A percentile compares a stretch with the other conserved stretches of the same genome.
Evolutionary conservation across 495 filamentous ascomycete genomes (phyloP).

Genomic region (Penicillium odoratum): DNA sequence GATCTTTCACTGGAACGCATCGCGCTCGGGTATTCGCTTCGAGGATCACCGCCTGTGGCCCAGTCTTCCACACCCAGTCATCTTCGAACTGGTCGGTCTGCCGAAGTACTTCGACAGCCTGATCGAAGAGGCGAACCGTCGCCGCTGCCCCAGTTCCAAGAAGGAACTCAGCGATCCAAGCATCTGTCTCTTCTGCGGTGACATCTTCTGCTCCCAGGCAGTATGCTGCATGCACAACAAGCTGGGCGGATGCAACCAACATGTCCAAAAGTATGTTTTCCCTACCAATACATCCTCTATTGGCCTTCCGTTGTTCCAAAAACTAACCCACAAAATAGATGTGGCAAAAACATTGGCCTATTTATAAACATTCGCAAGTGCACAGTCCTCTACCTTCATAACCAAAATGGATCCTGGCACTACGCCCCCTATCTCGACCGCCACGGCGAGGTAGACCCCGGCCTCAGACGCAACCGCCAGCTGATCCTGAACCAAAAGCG

Average conservation of each 20-base stretch:
- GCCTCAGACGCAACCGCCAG: constrained; percentile 77
- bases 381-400: constrained; percentile 80
- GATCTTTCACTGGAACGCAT: constrained; percentile 66
- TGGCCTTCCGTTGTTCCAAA: neutral
- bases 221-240: constrained; percentile 79
- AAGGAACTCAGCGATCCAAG: constrained; percentile 87
- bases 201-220: constrained; percentile 91
- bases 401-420: constrained; percentile 77
- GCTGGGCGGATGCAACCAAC: constrained; percentile 85
- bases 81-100: constrained; percentile 90
- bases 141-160: constrained; percentile 83
- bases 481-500: constrained; percentile 89
- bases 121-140: constrained; percentile 84
- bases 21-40: constrained; percentile 43
- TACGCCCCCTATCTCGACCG: constrained; percentile 91
- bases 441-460: constrained; percentile 89
- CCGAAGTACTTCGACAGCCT: constrained; percentile 91
- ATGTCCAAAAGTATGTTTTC: constrained; percentile 74
- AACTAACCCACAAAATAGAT: constrained; percentile 52
- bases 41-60: constrained; percentile 46
- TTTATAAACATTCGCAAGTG: constrained; percentile 98
- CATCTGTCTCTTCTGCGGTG: constrained; percentile 93
- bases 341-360: constrained; percentile 82
- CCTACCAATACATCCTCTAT: neutral
- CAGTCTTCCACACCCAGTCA: constrained; percentile 75